Evolutionary conservation across 306 rosid genomes (phyloP).

Genomic region (Castanospermum australe): DNA sequence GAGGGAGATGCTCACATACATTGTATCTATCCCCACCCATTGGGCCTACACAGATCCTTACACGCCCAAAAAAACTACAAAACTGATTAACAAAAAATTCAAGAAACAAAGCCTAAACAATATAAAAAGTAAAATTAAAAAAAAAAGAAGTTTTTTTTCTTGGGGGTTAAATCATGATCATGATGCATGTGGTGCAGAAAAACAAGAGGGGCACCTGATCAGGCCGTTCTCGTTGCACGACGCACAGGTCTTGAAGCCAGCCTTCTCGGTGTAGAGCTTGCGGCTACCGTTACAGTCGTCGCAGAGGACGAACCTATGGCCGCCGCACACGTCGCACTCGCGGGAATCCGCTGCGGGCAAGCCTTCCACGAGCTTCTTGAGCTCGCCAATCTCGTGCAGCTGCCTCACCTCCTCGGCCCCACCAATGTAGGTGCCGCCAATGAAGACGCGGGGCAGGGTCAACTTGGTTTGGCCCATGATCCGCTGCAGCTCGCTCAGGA

Average conservation of each 20-base stretch:
- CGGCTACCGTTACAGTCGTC: slow-evolving; percentile 76
- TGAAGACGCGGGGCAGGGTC: slow-evolving; percentile 68
- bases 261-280: slow-evolving; percentile 55
- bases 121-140: neutral
- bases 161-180: neutral
- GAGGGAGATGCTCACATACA: slow-evolving; percentile 16
- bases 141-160: neutral
- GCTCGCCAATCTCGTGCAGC: slow-evolving; percentile 82
- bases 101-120: neutral
- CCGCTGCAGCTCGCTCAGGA: slow-evolving; percentile 55
- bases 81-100: neutral
- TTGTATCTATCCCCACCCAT: neutral
- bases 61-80: slow-evolving; percentile 24
- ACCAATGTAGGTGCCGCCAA: slow-evolving; percentile 75
- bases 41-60: slow-evolving; percentile 28
- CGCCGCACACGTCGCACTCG: slow-evolving; percentile 66
- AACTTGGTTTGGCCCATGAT: slow-evolving; percentile 44
- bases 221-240: slow-evolving; percentile 83
- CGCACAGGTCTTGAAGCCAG: slow-evolving; percentile 61
- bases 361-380: slow-evolving; percentile 60
- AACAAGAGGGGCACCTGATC: slow-evolving; percentile 82
- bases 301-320: slow-evolving; percentile 65
- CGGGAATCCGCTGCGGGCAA: slow-evolving; percentile 57
- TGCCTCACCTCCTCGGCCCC: slow-evolving; percentile 76
- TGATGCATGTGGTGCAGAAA: slow-evolving; percentile 31